phyloP scores from a whole-genome alignment of 805 yeast species.

The Candida railenensis region DNA sequence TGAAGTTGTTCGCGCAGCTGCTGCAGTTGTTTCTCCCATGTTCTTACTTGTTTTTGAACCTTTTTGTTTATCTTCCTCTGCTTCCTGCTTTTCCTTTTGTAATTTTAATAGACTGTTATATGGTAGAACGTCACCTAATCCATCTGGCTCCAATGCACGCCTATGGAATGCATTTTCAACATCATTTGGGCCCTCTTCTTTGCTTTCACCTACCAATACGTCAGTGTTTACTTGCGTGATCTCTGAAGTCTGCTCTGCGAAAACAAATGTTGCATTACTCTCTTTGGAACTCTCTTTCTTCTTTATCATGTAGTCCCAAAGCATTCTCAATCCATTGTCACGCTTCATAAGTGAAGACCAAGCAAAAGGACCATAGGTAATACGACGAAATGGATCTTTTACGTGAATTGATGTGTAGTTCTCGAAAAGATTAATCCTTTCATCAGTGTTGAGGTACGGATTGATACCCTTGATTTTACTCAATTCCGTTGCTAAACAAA shows the following conservation, averaged over 20 bases:
- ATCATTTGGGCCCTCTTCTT: constrained; percentile 2
- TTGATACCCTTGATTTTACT: constrained; percentile 19
- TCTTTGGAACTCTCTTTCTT: constrained; percentile 14
- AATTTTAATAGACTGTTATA: constrained; percentile 22
- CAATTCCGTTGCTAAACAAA: constrained; percentile 1
- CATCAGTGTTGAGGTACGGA: constrained; percentile 23
- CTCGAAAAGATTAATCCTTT: constrained; percentile 35
- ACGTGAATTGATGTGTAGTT: constrained; percentile 31
- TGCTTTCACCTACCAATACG: constrained; percentile 13
- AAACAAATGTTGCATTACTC: constrained; percentile 22
- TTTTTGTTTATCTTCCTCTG: constrained; percentile 3
- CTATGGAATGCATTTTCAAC: constrained; percentile 28
- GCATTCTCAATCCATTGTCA: constrained; percentile 29
- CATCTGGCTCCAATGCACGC: constrained; percentile 33
- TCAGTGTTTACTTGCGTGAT: constrained; percentile 22
- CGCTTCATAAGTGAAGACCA: constrained; percentile 37
- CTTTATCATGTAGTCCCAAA: constrained; percentile 30
- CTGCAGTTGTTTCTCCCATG: neutral
- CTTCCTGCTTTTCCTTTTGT: constrained; percentile 7
- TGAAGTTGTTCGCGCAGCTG: neutral
- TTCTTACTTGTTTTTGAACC: constrained; percentile 12
- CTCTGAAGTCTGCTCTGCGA: constrained; percentile 17
- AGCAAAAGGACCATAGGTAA: constrained; percentile 38
- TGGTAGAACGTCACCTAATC: constrained; percentile 31
- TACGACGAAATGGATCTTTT: constrained; percentile 27